phyloP scores from a whole-genome alignment of 345 rosid species.

The Lepidium didymum region DNA sequence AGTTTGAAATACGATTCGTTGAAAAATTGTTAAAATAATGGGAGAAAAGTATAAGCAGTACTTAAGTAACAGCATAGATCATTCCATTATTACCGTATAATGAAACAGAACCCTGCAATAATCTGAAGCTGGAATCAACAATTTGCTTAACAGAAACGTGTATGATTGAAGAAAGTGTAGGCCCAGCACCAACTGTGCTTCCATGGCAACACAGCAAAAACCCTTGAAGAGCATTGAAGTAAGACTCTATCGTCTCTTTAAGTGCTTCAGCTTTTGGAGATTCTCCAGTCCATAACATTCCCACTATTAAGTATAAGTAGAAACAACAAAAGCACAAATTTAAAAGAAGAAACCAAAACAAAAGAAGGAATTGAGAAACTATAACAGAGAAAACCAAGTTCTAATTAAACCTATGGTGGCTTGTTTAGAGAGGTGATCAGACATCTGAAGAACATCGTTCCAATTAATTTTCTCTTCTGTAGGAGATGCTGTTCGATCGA shows the following conservation, averaged over 20 bases:
- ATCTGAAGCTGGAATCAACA: constrained; percentile 77
- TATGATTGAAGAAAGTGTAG: constrained; percentile 65
- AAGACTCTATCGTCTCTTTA: constrained; percentile 60
- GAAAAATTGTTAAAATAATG: background rate
- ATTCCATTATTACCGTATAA: constrained; percentile 44
- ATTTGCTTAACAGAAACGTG: constrained; percentile 58
- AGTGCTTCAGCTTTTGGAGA: constrained; percentile 57
- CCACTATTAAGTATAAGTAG: constrained; percentile 37
- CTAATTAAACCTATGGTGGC: constrained; percentile 59
- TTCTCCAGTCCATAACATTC: constrained; percentile 89
- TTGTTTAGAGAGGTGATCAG: constrained; percentile 73
- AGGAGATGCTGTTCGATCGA: constrained; percentile 46
- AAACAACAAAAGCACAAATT: background rate
- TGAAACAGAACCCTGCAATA: constrained; percentile 63
- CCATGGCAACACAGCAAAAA: constrained; percentile 73
- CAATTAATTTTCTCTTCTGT: constrained; percentile 51
- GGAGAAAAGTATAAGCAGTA: background rate
- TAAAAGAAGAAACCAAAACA: background rate
- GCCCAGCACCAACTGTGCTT: constrained; percentile 74
- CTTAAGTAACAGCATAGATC: background rate
- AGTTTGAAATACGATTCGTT: background rate
- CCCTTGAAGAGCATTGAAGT: constrained; percentile 75
- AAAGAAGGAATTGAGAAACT: background rate
- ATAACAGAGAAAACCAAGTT: background rate
- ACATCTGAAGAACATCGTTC: constrained; percentile 71